phyloP scores from a whole-genome alignment of 2,329 filamentous ascomycete genomes.

The Pseudopyrenochaeta lycopersici region DNA sequence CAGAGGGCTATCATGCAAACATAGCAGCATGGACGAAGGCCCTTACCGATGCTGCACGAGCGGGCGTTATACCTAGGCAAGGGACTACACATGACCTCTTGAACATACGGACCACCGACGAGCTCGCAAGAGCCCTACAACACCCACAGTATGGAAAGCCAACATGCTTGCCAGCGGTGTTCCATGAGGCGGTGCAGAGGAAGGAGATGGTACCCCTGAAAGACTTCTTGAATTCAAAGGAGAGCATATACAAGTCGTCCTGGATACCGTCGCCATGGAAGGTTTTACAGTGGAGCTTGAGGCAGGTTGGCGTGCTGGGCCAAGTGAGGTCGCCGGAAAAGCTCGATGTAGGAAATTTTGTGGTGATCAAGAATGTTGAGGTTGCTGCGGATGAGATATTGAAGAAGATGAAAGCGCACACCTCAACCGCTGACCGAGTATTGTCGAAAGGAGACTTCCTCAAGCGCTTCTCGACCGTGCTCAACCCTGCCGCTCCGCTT shows the following conservation, averaged over 20 bases:
- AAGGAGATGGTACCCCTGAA: slow-evolving; percentile 75
- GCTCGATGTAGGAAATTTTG: slow-evolving; percentile 69
- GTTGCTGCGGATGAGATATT: slow-evolving; percentile 57
- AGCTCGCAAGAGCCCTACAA: slow-evolving; percentile 75
- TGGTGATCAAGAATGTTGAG: slow-evolving; percentile 72
- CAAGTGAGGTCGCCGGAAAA: slow-evolving; percentile 60
- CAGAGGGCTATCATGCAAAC: slow-evolving; percentile 86
- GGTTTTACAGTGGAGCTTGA: slow-evolving; percentile 78
- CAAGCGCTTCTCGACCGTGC: slow-evolving; percentile 38
- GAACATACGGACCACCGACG: slow-evolving; percentile 64
- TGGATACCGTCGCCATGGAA: slow-evolving; percentile 76
- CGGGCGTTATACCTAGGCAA: slow-evolving; percentile 64
- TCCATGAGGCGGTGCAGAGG: slow-evolving; percentile 76
- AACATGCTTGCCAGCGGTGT: slow-evolving; percentile 78
- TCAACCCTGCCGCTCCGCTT: slow-evolving; percentile 38
- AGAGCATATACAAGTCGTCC: slow-evolving; percentile 75
- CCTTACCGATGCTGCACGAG: slow-evolving; percentile 72
- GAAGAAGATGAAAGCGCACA: slow-evolving; percentile 45
- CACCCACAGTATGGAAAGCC: slow-evolving; percentile 82
- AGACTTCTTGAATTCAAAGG: slow-evolving; percentile 71
- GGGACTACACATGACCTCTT: slow-evolving; percentile 56
- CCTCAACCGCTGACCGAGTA: slow-evolving; percentile 46
- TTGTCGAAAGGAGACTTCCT: slow-evolving; percentile 47
- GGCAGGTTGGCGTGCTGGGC: slow-evolving; percentile 68
- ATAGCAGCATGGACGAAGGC: slow-evolving; percentile 80